These are phyloP conservation scores for Andrographis paniculata DNA, from an alignment of 305 asterid species.

Conservation along the genomic window DNA sequence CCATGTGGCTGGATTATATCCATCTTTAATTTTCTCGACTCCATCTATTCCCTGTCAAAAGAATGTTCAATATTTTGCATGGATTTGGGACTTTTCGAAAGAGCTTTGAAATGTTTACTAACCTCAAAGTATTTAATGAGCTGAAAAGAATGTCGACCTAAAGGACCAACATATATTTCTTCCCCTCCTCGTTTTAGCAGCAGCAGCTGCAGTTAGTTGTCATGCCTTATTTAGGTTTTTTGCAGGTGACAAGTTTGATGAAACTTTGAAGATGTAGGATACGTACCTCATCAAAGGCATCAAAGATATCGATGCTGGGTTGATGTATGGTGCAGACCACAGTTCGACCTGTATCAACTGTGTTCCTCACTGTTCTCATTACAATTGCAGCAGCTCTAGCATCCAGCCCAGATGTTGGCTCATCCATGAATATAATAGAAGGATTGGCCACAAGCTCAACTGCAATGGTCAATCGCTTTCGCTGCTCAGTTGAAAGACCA, in stretches of 20 bases:
- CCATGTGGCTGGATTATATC: constrained; percentile 96
- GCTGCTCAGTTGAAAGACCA: constrained; percentile 90
- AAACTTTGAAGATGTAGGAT: background rate
- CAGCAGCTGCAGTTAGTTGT: constrained; percentile 45
- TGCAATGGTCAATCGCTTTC: constrained; percentile 81
- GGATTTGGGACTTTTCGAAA: constrained; percentile 7
- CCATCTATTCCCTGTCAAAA: constrained; percentile 45
- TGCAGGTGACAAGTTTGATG: constrained; percentile 1
- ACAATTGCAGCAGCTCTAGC: constrained; percentile 97
- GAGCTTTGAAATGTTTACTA: constrained; percentile 10
- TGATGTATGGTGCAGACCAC: constrained; percentile 97
- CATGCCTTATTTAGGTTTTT: constrained; percentile 9
- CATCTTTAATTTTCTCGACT: constrained; percentile 51
- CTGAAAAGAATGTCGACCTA: constrained; percentile 59
- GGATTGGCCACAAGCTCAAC: constrained; percentile 94
- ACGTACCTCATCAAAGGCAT: constrained; percentile 88
- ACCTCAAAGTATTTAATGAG: constrained; percentile 81
- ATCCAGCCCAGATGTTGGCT: constrained; percentile 95
- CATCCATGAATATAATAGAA: constrained; percentile 91
- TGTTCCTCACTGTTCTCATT: constrained; percentile 93
- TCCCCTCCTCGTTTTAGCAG: constrained; percentile 87
- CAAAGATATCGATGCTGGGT: constrained; percentile 95
- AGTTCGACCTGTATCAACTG: constrained; percentile 90
- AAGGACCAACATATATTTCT: constrained; percentile 81
- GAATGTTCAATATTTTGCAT: background rate